These are phyloP conservation scores for Mycothermus thermophilus DNA, from an alignment of 495 filamentous ascomycete species.

Conservation along the genomic window DNA sequence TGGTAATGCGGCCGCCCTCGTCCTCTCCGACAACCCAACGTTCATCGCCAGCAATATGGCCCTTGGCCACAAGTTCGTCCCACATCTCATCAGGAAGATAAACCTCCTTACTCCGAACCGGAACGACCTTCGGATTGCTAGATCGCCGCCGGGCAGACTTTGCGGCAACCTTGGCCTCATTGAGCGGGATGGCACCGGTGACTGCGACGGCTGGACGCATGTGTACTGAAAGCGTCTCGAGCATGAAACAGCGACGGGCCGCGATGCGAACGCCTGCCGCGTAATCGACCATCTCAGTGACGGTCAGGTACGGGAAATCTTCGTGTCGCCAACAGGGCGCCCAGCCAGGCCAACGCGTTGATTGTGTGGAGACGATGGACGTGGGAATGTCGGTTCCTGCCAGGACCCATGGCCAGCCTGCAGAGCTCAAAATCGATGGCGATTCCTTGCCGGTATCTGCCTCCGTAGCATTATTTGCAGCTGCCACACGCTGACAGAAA, in stretches of 20 bases:
- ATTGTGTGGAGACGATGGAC: background rate
- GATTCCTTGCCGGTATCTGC: too few species aligned
- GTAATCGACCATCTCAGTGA: constrained; percentile 40
- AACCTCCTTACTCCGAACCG: constrained; percentile 17
- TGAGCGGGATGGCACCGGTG: background rate
- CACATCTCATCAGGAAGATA: constrained; percentile 33
- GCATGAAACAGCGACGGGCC: constrained; percentile 39
- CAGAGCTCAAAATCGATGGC: too few species aligned
- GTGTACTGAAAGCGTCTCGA: constrained; percentile 24
- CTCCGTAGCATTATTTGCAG: too few species aligned
- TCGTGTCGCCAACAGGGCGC: constrained; percentile 43
- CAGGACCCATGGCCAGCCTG: constrained; percentile 6
- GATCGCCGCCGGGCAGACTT: background rate
- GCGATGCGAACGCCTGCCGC: constrained; percentile 42
- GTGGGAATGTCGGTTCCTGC: background rate
- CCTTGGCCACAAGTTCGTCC: constrained; percentile 38
- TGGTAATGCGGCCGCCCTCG: constrained; percentile 33
- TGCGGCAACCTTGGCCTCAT: background rate
- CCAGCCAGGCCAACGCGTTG: constrained; percentile 21
- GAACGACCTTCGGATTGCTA: constrained; percentile 5
- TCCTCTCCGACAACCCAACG: constrained; percentile 51
- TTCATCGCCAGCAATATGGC: constrained; percentile 48
- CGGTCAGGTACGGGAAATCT: constrained; percentile 41
- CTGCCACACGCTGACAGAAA: constrained; percentile 29
- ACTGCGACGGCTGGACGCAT: constrained; percentile 14